These are phyloP conservation scores for Cotoneaster glaucophyllus DNA, from an alignment of 306 rosid species.

Conservation along the genomic window DNA sequence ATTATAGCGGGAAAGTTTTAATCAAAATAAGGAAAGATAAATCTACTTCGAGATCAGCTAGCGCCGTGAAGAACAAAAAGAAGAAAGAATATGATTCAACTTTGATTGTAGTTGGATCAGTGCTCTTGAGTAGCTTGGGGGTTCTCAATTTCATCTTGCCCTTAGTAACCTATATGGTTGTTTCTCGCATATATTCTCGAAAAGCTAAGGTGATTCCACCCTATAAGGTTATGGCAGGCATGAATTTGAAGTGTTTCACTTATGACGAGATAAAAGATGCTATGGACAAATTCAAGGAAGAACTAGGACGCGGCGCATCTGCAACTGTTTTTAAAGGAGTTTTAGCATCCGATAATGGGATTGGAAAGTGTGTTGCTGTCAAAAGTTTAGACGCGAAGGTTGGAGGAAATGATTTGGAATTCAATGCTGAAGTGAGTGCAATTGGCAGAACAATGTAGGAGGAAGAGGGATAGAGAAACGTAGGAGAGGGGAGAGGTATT, in stretches of 20 bases:
- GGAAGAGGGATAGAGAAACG: too few relatives aligned
- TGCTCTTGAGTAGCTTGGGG: slow-evolving; percentile 17
- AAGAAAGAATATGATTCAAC: slow-evolving; percentile 1
- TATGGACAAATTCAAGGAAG: slow-evolving; percentile 20
- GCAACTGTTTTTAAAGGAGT: slow-evolving; percentile 25
- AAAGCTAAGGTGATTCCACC: neutral
- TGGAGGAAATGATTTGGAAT: slow-evolving; percentile 34
- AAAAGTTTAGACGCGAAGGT: slow-evolving; percentile 26
- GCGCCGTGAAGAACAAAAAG: neutral
- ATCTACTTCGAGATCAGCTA: neutral
- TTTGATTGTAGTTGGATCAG: slow-evolving; percentile 8
- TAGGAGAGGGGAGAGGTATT: too few relatives aligned
- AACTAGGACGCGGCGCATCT: slow-evolving; percentile 25
- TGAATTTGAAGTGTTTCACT: slow-evolving; percentile 15
- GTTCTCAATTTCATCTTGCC: slow-evolving; percentile 4
- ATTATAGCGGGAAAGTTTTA: neutral
- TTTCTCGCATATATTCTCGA: neutral
- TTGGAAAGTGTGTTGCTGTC: slow-evolving; percentile 24
- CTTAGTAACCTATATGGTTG: neutral
- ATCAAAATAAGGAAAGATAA: slow-evolving; percentile 17
- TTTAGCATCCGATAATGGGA: neutral
- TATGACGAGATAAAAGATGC: slow-evolving; percentile 20
- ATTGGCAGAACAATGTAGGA: slow-evolving; percentile 11
- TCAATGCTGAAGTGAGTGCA: slow-evolving; percentile 27
- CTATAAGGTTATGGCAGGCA: neutral